Conservation (phyloP, 208 protist genomes). For the Wallacemonas sp. region DNA sequence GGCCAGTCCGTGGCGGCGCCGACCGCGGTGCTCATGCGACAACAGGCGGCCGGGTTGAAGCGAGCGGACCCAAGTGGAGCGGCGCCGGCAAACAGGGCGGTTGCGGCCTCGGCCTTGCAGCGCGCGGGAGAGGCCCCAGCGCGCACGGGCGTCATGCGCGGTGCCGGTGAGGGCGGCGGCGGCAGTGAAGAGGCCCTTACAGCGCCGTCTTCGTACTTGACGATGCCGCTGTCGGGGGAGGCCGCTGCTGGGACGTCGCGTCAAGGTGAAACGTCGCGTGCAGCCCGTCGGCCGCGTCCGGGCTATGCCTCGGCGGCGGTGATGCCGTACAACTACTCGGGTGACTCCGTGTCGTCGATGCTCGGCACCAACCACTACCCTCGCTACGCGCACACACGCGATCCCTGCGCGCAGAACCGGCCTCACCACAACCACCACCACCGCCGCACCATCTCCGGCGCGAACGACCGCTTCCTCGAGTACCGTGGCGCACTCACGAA, state of each 20-base stretch:
- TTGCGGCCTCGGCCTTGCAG: too few species aligned
- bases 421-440: too few species aligned
- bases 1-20: slow-evolving; percentile 35
- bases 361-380: slow-evolving; percentile 47
- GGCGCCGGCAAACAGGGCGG: too few species aligned
- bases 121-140: too few species aligned
- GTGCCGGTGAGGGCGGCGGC: not conserved
- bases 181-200: slow-evolving; percentile 7
- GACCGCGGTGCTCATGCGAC: slow-evolving; percentile 38
- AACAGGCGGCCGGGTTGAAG: slow-evolving; percentile 24
- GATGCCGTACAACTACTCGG: slow-evolving; percentile 40
- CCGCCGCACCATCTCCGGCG: not conserved
- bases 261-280: not conserved
- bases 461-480: not conserved
- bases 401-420: not conserved
- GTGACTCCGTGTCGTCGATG: slow-evolving; percentile 37
- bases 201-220: not conserved
- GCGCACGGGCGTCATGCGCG: too few species aligned
- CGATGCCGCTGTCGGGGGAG: slow-evolving; percentile 5
- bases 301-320: slow-evolving; percentile 7
- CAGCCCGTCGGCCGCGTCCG: not conserved
- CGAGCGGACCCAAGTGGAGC: too few species aligned
- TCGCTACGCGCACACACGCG: slow-evolving; percentile 10
- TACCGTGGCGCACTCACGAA: slow-evolving; percentile 38
- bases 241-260: not conserved